Conservation (phyloP, 1,284 basidiomycete genomes). For the Mycena sp. region DNA sequence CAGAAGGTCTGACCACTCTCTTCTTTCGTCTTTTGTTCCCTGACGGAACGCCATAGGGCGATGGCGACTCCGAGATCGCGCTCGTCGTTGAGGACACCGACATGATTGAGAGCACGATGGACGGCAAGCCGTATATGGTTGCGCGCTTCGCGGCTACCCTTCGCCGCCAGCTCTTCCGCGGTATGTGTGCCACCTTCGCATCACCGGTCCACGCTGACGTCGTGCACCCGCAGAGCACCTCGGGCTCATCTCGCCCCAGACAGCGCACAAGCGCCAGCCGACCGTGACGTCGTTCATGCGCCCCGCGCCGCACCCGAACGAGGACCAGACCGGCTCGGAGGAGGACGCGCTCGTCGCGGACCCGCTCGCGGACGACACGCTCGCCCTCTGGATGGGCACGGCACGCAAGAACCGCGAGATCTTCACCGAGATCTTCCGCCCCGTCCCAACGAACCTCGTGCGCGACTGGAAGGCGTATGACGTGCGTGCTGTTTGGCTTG, state of each 20-base stretch:
- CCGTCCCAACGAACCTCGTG: constrained; percentile 85
- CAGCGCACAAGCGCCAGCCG: constrained; percentile 47
- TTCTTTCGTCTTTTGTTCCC: not conserved
- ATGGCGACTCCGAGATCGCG: constrained; percentile 94
- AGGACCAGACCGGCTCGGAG: constrained; percentile 65
- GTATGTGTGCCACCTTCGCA: constrained; percentile 52
- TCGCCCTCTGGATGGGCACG: constrained; percentile 74
- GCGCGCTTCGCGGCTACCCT: constrained; percentile 81
- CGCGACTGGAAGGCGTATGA: constrained; percentile 82
- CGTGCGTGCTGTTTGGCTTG: constrained; percentile 51
- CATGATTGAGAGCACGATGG: constrained; percentile 80
- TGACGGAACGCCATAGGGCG: constrained; percentile 58
- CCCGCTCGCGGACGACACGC: constrained; percentile 72
- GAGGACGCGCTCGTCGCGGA: constrained; percentile 84
- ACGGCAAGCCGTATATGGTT: constrained; percentile 76
- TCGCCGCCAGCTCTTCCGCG: constrained; percentile 79
- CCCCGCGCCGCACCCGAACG: constrained; percentile 76
- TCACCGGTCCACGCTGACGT: no score
- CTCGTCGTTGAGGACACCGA: constrained; percentile 91
- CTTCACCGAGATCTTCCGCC: constrained; percentile 85
- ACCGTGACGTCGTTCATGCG: constrained; percentile 76
- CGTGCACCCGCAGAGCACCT: constrained; percentile 82
- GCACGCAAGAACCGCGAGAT: constrained; percentile 83
- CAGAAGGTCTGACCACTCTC: constrained; percentile 60
- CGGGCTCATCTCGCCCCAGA: constrained; percentile 80